Conservation (phyloP, 2,329 filamentous ascomycete species). For the Thermothelomyces thermophilus region DNA sequence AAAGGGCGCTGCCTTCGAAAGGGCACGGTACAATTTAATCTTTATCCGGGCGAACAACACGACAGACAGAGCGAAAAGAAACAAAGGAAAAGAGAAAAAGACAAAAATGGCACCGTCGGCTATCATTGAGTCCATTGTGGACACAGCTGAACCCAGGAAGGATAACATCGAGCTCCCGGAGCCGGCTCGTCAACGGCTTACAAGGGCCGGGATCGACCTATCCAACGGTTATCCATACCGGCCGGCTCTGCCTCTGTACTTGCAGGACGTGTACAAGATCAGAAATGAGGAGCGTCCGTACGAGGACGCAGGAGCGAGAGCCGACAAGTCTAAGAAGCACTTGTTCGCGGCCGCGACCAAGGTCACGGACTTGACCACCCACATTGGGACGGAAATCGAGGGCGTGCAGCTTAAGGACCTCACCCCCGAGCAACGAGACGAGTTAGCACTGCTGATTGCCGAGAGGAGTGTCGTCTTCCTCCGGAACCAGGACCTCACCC, state of each 20-base stretch:
- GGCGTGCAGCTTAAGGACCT: slow-evolving; percentile 6
- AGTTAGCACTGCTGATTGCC: slow-evolving; percentile 1
- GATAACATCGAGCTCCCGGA: slow-evolving; percentile 1
- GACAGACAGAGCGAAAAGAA: no score
- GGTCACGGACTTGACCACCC: slow-evolving; percentile 3
- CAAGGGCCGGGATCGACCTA: background rate
- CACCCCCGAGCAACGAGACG: slow-evolving; percentile 6
- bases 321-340: slow-evolving; percentile 3
- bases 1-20: background rate
- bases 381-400: slow-evolving; percentile 6
- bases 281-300: background rate
- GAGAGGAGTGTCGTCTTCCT: slow-evolving; percentile 4
- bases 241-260: background rate
- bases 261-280: slow-evolving; percentile 7
- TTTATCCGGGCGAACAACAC: no score
- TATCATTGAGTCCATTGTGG: background rate
- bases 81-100: background rate
- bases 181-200: background rate
- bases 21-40: no score
- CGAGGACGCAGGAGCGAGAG: slow-evolving; percentile 5
- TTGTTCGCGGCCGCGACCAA: slow-evolving; percentile 3
- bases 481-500: slow-evolving; percentile 1
- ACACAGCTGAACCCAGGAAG: background rate
- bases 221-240: slow-evolving; percentile 4
- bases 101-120: background rate